Conservation (phyloP, 345 rosid species). For the Hibiscus syriacus region DNA sequence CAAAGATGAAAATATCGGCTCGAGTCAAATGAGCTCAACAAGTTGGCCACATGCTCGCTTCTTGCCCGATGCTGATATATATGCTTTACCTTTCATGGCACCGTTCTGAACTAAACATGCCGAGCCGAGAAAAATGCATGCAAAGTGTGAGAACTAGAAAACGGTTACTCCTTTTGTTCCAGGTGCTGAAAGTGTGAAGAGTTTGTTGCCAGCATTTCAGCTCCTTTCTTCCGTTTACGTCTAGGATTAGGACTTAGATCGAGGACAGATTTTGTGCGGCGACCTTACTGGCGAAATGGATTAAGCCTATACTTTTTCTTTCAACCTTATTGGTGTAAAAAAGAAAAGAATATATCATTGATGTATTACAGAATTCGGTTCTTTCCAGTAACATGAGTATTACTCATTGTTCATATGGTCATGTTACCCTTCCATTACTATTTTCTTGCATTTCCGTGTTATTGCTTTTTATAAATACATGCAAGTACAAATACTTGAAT, state of each 20-base stretch:
- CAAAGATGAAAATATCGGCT: not conserved
- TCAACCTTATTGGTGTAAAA: not conserved
- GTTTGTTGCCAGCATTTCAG: constrained; percentile 7
- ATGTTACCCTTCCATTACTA: not conserved
- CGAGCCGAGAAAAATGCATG: not conserved
- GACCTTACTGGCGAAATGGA: not conserved
- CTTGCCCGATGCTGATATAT: constrained; percentile 38
- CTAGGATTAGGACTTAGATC: not conserved
- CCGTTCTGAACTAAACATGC: constrained; percentile 27
- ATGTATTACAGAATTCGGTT: constrained; percentile 3
- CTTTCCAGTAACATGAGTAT: not conserved
- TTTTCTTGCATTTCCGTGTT: no score
- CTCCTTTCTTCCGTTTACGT: not conserved
- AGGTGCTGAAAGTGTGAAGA: constrained; percentile 13
- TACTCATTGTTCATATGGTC: not conserved
- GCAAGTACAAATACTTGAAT: no score
- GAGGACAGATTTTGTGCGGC: constrained; percentile 4
- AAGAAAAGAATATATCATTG: not conserved
- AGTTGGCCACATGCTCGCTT: constrained; percentile 33
- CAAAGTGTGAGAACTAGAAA: not conserved
- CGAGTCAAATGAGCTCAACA: not conserved
- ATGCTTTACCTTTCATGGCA: constrained; percentile 54
- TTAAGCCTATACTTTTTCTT: not conserved
- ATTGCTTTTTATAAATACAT: no score
- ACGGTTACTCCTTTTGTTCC: not conserved